A percentile compares a stretch with the other conserved stretches of the same genome.
Evolutionary conservation across 2,329 filamentous ascomycete genomes (phyloP).

Genomic region (Lasiodiplodia theobromae): DNA sequence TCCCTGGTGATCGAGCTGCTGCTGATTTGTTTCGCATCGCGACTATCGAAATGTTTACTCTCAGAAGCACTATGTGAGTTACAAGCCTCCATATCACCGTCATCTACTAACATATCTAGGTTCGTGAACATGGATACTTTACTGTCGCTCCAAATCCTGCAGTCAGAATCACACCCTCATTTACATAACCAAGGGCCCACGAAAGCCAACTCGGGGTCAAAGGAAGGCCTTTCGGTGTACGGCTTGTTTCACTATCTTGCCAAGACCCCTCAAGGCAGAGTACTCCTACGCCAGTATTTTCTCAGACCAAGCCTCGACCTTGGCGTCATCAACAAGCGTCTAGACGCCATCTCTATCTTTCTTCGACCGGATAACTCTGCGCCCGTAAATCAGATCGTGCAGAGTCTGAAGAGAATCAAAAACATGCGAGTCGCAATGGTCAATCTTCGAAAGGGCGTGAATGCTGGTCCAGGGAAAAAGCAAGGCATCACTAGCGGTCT

Average conservation of each 20-base stretch:
- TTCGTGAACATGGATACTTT: slow-evolving; percentile 84
- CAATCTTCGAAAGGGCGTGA: slow-evolving; percentile 80
- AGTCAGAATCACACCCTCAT: slow-evolving; percentile 82
- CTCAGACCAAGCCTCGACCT: slow-evolving; percentile 77
- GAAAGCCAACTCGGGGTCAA: slow-evolving; percentile 67
- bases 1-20: slow-evolving; percentile 65
- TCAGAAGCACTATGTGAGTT: slow-evolving; percentile 66
- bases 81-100: background rate
- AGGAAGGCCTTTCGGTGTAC: slow-evolving; percentile 84
- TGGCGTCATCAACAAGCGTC: slow-evolving; percentile 72
- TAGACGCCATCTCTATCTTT: slow-evolving; percentile 72
- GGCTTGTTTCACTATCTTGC: slow-evolving; percentile 80
- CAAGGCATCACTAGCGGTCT: slow-evolving; percentile 69
- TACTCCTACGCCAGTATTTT: slow-evolving; percentile 78
- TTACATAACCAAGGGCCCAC: slow-evolving; percentile 76
- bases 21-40: slow-evolving; percentile 66
- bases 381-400: slow-evolving; percentile 62
- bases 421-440: slow-evolving; percentile 75
- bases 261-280: slow-evolving; percentile 79
- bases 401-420: slow-evolving; percentile 72
- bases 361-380: slow-evolving; percentile 71
- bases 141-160: slow-evolving; percentile 82
- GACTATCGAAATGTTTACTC: slow-evolving; percentile 76
- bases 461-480: slow-evolving; percentile 57
- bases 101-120: slow-evolving; percentile 56